phyloP scores from a whole-genome alignment of 2,329 filamentous ascomycete genomes.

The Aspergillus proliferans region DNA sequence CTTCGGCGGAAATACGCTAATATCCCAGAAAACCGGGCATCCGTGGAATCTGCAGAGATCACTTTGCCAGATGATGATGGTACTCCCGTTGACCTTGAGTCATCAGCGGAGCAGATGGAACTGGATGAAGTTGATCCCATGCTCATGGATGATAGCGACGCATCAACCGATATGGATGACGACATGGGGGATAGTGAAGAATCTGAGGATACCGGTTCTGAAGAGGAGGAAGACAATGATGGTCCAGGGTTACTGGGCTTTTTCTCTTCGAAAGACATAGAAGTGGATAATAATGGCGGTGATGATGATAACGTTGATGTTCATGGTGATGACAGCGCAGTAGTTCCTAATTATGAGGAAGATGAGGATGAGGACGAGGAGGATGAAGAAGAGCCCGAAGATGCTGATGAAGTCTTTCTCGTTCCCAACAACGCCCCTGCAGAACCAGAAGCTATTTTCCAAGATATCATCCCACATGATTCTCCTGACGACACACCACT shows the following conservation, averaged over 20 bases:
- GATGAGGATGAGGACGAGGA: constrained; percentile 16
- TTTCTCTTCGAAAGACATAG: constrained; percentile 40
- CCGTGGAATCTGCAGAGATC: constrained; percentile 17
- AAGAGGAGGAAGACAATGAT: constrained; percentile 37
- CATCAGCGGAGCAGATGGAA: constrained; percentile 18
- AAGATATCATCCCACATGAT: constrained; percentile 5
- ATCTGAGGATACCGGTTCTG: constrained; percentile 48
- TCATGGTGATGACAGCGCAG: constrained; percentile 22
- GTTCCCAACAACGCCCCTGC: constrained; percentile 18
- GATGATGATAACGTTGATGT: constrained; percentile 19
- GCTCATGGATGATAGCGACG: constrained; percentile 42
- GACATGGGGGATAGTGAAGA: constrained; percentile 44
- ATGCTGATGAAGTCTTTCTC: constrained; percentile 31
- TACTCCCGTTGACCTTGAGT: constrained; percentile 12
- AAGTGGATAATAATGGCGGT: constrained; percentile 7
- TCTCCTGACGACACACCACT: constrained; percentile 10
- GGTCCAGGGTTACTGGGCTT: constrained; percentile 41
- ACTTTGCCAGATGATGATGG: constrained; percentile 14
- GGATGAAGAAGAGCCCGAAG: constrained; percentile 23
- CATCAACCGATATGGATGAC: constrained; percentile 44
- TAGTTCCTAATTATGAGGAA: constrained; percentile 21
- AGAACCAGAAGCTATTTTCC: neutral
- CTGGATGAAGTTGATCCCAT: constrained; percentile 41
- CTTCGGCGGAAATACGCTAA: constrained; percentile 44
- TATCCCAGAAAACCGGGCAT: constrained; percentile 26